Percentiles rank a stretch among this genome's conserved stretches.
phyloP scores from a whole-genome alignment of 1,139 yeast genomes.

The Suhomyces wounanorum region DNA sequence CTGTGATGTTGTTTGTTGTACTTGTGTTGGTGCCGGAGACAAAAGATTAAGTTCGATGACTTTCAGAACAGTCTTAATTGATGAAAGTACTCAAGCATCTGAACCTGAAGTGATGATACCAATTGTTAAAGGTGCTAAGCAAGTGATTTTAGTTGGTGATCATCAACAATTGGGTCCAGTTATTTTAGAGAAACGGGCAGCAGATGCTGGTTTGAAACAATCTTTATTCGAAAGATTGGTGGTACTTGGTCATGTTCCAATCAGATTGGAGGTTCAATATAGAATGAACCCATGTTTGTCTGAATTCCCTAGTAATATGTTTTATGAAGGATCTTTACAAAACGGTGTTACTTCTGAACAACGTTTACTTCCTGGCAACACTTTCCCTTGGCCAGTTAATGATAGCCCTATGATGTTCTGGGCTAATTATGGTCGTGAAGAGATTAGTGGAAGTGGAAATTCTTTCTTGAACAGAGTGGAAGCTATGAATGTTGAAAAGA shows the following conservation, averaged over 20 bases:
- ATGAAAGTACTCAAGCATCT: slow-evolving; percentile 91
- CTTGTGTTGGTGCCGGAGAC: slow-evolving; percentile 94
- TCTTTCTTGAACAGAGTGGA: slow-evolving; percentile 88
- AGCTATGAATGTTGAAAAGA: slow-evolving; percentile 86
- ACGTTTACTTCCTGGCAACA: slow-evolving; percentile 54
- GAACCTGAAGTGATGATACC: slow-evolving; percentile 93
- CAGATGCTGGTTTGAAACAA: slow-evolving; percentile 81
- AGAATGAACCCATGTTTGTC: slow-evolving; percentile 92
- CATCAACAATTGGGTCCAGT: slow-evolving; percentile 96
- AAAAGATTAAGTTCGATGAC: slow-evolving; percentile 51
- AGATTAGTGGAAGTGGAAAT: slow-evolving; percentile 78
- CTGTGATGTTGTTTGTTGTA: slow-evolving; percentile 86
- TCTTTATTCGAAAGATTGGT: slow-evolving; percentile 86
- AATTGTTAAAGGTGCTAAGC: slow-evolving; percentile 84
- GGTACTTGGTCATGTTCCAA: slow-evolving; percentile 82
- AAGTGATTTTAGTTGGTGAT: slow-evolving; percentile 88
- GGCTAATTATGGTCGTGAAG: slow-evolving; percentile 90
- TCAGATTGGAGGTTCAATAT: slow-evolving; percentile 87
- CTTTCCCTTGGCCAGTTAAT: slow-evolving; percentile 88
- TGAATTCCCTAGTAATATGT: slow-evolving; percentile 89
- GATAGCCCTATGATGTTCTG: slow-evolving; percentile 93
- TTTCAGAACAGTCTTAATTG: slow-evolving; percentile 81
- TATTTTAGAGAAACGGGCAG: slow-evolving; percentile 75
- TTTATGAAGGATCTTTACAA: slow-evolving; percentile 89
- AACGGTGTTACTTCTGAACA: slow-evolving; percentile 85